Conservation (phyloP, 805 yeast genomes). For the Kuraishia floccosa region DNA sequence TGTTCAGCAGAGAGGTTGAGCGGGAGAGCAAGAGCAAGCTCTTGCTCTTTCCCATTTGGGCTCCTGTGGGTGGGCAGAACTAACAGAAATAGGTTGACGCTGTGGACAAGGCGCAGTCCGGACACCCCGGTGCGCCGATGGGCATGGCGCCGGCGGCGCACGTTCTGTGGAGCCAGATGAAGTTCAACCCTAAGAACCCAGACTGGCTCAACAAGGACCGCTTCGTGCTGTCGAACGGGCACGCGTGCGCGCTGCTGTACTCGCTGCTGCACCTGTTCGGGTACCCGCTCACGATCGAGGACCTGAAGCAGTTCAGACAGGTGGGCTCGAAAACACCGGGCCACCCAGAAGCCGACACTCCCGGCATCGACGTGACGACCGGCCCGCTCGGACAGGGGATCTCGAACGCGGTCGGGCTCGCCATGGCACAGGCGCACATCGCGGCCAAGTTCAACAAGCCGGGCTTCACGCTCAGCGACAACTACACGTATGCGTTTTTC, state of each 20-base stretch:
- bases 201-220: conserved; percentile 92
- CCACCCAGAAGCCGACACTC: conserved; percentile 88
- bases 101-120: conserved; percentile 82
- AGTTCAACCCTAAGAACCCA: conserved; percentile 84
- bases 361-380: conserved; percentile 95
- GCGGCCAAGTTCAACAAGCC: conserved; percentile 95
- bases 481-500: conserved; percentile 65
- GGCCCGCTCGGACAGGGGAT: conserved; percentile 99
- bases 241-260: conserved; percentile 87
- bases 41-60: not conserved
- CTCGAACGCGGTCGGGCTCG: conserved; percentile 91
- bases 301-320: conserved; percentile 85
- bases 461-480: conserved; percentile 58
- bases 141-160: conserved; percentile 97
- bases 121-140: conserved; percentile 99
- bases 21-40: too few relatives aligned
- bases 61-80: conserved; percentile 3
- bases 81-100: conserved; percentile 45
- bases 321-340: conserved; percentile 90
- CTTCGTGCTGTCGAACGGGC: conserved; percentile 93
- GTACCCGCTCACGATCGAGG: conserved; percentile 70
- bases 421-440: conserved; percentile 84
- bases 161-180: conserved; percentile 69
- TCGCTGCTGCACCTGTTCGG: conserved; percentile 80
- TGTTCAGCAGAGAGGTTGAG: too few relatives aligned